phyloP scores from a whole-genome alignment of 2,329 filamentous ascomycete species.

The Verticillium nubilum region DNA sequence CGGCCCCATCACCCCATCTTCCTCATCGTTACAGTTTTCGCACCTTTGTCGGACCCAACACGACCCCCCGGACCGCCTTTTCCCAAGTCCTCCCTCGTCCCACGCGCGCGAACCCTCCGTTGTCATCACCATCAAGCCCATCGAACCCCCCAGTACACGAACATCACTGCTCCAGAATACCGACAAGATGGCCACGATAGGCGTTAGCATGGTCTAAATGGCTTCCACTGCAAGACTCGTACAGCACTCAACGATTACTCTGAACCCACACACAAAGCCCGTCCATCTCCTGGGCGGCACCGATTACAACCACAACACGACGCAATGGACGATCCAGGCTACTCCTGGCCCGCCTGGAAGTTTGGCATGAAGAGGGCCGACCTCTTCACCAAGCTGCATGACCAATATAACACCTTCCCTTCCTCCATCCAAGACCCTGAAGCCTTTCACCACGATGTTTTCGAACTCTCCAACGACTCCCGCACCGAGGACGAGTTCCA shows the following conservation, averaged over 20 bases:
- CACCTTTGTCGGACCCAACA: slow-evolving; percentile 1
- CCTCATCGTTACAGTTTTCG: not conserved
- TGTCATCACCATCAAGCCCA: slow-evolving; percentile 14
- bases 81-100: slow-evolving; percentile 1
- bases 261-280: not conserved
- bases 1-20: not conserved
- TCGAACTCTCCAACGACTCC: slow-evolving; percentile 49
- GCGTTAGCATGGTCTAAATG: slow-evolving; percentile 11
- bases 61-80: not conserved
- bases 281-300: slow-evolving; percentile 1
- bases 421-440: slow-evolving; percentile 53
- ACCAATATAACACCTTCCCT: slow-evolving; percentile 54
- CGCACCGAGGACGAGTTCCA: slow-evolving; percentile 49
- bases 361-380: slow-evolving; percentile 57
- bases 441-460: slow-evolving; percentile 57
- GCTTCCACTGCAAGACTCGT: not conserved
- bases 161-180: not conserved
- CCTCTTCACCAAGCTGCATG: slow-evolving; percentile 51
- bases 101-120: slow-evolving; percentile 1
- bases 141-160: slow-evolving; percentile 6
- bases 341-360: slow-evolving; percentile 56
- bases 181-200: slow-evolving; percentile 12
- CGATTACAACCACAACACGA: not conserved
- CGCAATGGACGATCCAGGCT: slow-evolving; percentile 48
- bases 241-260: not conserved